These are phyloP conservation scores for Gentiana macrophylla DNA, from an alignment of 257 asterid species.

Conservation along the genomic window DNA sequence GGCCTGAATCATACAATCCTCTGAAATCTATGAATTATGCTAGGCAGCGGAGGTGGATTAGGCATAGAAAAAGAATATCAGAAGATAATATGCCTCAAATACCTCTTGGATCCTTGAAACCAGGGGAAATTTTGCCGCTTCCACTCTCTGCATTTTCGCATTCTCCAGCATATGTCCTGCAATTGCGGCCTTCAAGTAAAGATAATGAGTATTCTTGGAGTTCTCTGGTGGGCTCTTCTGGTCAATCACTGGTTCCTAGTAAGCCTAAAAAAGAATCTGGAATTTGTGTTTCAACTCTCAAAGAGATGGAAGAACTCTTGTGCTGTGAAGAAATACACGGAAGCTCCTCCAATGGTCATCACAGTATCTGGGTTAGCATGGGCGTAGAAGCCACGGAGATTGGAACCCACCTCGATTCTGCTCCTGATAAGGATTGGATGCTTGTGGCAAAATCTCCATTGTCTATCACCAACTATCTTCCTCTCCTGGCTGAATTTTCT, in stretches of 20 bases:
- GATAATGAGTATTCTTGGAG: constrained; percentile 67
- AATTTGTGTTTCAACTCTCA: constrained; percentile 56
- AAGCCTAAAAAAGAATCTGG: constrained; percentile 35
- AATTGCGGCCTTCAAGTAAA: constrained; percentile 48
- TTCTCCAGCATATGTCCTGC: constrained; percentile 49
- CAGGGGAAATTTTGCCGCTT: constrained; percentile 64
- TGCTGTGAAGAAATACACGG: constrained; percentile 55
- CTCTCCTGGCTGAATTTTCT: constrained; percentile 78
- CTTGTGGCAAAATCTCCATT: constrained; percentile 70
- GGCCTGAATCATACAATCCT: constrained; percentile 72
- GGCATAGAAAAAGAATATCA: constrained; percentile 42
- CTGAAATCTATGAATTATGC: constrained; percentile 46
- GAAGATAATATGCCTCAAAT: constrained; percentile 32
- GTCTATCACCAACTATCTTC: constrained; percentile 69
- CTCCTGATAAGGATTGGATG: constrained; percentile 79
- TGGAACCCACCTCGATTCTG: constrained; percentile 52
- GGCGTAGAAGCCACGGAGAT: constrained; percentile 74
- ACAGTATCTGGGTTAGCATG: constrained; percentile 78
- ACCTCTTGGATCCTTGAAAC: constrained; percentile 57
- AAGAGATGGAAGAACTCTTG: constrained; percentile 58
- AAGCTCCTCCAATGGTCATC: constrained; percentile 54
- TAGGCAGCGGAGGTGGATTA: constrained; percentile 84
- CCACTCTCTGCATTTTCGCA: constrained; percentile 68
- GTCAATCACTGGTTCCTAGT: constrained; percentile 37
- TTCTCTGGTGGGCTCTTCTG: constrained; percentile 41